Base-by-base conservation (phyloP, 1,139 yeast genomes). In the Geotrichum australiense region DNA sequence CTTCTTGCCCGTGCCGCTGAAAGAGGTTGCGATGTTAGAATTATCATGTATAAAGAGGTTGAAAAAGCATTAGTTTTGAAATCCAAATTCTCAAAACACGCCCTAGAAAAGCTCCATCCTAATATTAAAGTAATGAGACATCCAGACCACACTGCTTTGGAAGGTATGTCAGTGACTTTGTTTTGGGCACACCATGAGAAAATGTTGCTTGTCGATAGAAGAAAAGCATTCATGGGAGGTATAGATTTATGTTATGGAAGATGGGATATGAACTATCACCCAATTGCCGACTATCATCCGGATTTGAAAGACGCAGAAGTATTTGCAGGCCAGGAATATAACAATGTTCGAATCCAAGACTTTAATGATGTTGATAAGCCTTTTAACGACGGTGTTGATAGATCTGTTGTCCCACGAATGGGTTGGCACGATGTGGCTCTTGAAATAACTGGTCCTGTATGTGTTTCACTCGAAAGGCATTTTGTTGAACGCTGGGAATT, bases 101-200 rank as follows among this genome's bases (percentile, higher is more conserved):
- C 79, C 2, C 61, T 76, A 25, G 63, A 76, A 35, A 74, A 76
- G 32, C 63, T 76, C 34, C 70, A 76, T 51, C 76, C 71, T 26
- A 76, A 76, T 51, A 71, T 76, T 42, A 78, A 72, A 55, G 80
- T 76, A n/a, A 68, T 76, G 41, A 64, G 82, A 49, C 76, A 80
- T 5, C 82, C 82, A 2, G 77, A 76, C 50, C 82, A 76, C 53
- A 65, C 76, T 20, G 65, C 76, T 46, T 80, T 76, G 52, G 76
- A 76, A 48, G 52, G 52, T 15, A 37, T 34, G 23, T 43, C 41
- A 26, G 49, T 47, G n/a, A 78, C 80, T 2, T 75, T 68, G 50
- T 76, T 76, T 54, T 76, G 82, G 82, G 82, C 82, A 0, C 82
- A 76, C 55, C 82, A 76, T 56, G 82, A 76, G 52, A 76, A 76